Base-by-base conservation (phyloP, 1,284 basidiomycete genomes). In the Lentinula novae-zelandiae region DNA sequence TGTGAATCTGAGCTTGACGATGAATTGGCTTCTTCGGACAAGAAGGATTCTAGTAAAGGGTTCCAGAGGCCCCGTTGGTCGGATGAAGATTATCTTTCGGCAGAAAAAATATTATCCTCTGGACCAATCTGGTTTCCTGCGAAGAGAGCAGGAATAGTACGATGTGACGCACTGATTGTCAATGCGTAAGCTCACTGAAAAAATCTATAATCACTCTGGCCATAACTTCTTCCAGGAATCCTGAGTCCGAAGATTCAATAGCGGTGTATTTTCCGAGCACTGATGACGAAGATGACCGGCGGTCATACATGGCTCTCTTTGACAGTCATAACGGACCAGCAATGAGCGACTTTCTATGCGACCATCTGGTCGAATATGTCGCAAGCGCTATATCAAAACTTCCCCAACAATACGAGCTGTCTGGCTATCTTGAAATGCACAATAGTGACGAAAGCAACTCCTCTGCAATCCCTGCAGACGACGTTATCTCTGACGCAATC, bases 301-400 rank as follows among this genome's bases (percentile, higher is more conserved):
- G 58, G 12, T 53, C 58, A 2, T 63, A 53, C 49, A 46, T 63
- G 7, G 62, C 53, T 53, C 50, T 64, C 2, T 64, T 59, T 34
- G 64, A 65, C 31, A 62, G 64, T 5, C 60, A 63, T 44, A 61
- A 65, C 38, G 64, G 64, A 0, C 17, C 55, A 12, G 48, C 58
- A 15, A 63, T 58, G 31, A 61, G 59, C 40, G 50, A 63, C 33
- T 60, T 61, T 27, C 40, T 65, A 13, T 58, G 49, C 36, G 50
- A 61, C 22, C 10, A 59, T 39, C 60, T 65, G 9, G 53, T 63
- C 15, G 34, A 33, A 6, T 57, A 60, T 46, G 55, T 63, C 36
- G 55, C 59, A 17, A 42, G 38, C 34, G 56, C 62, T n/a, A 55
- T 63, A 3, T 54, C 58, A 9, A 54, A 49, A 40, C 59, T 63